Evolutionary conservation across 306 rosid species (phyloP).

Genomic region (Prunus mume): DNA sequence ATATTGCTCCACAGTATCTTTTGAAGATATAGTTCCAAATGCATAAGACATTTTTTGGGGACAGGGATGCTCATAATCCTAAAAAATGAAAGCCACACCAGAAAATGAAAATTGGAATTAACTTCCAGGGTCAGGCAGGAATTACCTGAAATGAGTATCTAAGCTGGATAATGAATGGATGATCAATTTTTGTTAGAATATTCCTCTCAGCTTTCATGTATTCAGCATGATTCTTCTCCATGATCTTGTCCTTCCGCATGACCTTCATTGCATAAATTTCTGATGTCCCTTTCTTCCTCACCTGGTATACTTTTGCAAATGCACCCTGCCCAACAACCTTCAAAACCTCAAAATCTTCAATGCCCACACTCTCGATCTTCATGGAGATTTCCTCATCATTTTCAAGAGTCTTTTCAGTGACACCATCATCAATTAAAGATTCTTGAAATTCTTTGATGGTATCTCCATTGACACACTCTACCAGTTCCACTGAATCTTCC

Average conservation of each 20-base stretch:
- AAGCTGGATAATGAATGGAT: conserved; percentile 84
- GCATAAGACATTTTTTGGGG: background rate
- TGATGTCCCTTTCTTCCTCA: conserved; percentile 81
- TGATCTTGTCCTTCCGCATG: conserved; percentile 92
- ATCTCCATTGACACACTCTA: conserved; percentile 31
- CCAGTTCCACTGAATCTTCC: conserved; percentile 49
- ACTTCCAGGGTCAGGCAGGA: conserved; percentile 8
- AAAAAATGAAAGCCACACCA: background rate
- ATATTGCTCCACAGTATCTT: background rate
- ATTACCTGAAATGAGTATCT: conserved; percentile 94
- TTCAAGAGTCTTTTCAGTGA: conserved; percentile 33
- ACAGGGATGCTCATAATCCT: background rate
- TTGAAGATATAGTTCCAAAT: background rate
- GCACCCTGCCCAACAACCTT: conserved; percentile 99
- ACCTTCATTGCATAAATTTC: conserved; percentile 99
- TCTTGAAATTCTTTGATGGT: conserved; percentile 38
- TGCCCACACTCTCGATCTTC: conserved; percentile 55
- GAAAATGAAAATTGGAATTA: background rate
- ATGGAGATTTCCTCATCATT: conserved; percentile 28
- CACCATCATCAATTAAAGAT: conserved; percentile 21
- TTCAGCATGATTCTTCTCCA: conserved; percentile 95
- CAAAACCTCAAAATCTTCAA: conserved; percentile 87
- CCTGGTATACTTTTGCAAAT: conserved; percentile 93
- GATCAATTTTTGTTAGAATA: conserved; percentile 79
- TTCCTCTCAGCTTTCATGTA: conserved; percentile 99